A percentile compares a stretch with the other conserved stretches of the same genome.
Evolutionary conservation across 2,329 filamentous ascomycete species (phyloP).

Genomic region (Fusarium multiceps): DNA sequence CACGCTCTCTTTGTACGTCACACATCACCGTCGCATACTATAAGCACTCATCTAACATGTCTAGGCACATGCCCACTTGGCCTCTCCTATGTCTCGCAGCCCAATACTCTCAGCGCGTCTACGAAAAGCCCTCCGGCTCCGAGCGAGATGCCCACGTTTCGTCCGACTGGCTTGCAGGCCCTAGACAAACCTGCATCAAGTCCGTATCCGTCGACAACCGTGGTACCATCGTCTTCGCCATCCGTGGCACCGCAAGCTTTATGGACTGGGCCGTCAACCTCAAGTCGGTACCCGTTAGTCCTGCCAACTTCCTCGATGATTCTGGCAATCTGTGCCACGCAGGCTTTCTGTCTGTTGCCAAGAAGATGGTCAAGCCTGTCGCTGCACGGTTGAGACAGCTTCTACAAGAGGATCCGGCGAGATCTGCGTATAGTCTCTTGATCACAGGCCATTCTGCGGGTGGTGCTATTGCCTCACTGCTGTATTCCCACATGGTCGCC

Average conservation of each 20-base stretch:
- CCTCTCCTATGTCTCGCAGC: constrained; percentile 83
- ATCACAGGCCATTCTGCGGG: constrained; percentile 90
- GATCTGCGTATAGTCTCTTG: constrained; percentile 75
- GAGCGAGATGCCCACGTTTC: constrained; percentile 77
- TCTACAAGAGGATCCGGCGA: constrained; percentile 75
- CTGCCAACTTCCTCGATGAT: constrained; percentile 80
- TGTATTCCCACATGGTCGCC: constrained; percentile 85
- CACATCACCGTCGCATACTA: background rate
- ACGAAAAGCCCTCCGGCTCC: constrained; percentile 69
- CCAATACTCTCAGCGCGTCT: constrained; percentile 80
- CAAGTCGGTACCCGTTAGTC: constrained; percentile 73
- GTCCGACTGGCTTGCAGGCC: constrained; percentile 77
- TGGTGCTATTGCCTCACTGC: constrained; percentile 81
- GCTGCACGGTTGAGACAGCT: constrained; percentile 76
- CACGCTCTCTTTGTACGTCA: constrained; percentile 71
- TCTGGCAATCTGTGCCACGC: constrained; percentile 80
- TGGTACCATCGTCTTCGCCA: constrained; percentile 84
- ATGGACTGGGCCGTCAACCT: constrained; percentile 91
- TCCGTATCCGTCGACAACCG: constrained; percentile 81
- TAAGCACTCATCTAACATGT: background rate
- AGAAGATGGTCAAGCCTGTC: constrained; percentile 79
- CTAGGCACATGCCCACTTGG: constrained; percentile 77
- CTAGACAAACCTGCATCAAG: constrained; percentile 88
- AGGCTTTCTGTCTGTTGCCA: constrained; percentile 81
- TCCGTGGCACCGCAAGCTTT: constrained; percentile 82